Percentiles rank a stretch among this genome's conserved stretches.
phyloP scores from a whole-genome alignment of 2,329 filamentous ascomycete genomes.

The Penicillium sp. region DNA sequence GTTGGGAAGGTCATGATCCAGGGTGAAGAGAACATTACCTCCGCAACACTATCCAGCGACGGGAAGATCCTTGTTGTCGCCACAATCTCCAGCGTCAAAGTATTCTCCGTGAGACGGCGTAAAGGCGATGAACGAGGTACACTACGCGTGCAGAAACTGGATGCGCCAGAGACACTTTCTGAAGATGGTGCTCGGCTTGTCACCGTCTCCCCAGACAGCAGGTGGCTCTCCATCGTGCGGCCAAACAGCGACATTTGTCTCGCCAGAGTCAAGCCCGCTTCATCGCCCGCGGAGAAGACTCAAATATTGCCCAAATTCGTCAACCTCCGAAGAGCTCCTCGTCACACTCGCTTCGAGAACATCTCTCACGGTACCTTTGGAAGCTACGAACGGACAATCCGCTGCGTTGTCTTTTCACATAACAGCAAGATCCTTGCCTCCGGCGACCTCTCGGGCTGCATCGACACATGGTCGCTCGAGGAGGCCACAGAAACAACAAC shows the following conservation, averaged over 20 bases:
- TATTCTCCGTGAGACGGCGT: constrained; percentile 70
- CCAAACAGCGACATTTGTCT: constrained; percentile 64
- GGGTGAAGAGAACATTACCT: constrained; percentile 83
- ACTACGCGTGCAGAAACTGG: constrained; percentile 72
- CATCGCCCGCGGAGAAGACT: constrained; percentile 49
- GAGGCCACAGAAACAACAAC: constrained; percentile 51
- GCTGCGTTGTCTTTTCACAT: constrained; percentile 75
- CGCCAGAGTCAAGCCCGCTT: constrained; percentile 50
- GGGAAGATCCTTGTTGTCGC: constrained; percentile 77
- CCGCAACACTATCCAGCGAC: constrained; percentile 71
- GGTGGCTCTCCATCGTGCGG: constrained; percentile 58
- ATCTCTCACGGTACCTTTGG: constrained; percentile 69
- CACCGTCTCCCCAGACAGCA: constrained; percentile 52
- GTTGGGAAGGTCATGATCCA: constrained; percentile 69
- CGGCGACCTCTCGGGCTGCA: constrained; percentile 79
- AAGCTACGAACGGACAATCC: constrained; percentile 77
- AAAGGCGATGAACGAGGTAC: constrained; percentile 60
- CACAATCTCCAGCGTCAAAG: constrained; percentile 74
- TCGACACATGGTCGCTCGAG: constrained; percentile 83
- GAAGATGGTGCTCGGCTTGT: constrained; percentile 71
- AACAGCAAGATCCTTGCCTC: constrained; percentile 80
- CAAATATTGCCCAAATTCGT: constrained; percentile 50
- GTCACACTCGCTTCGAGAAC: constrained; percentile 47
- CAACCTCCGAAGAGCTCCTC: constrained; percentile 44
- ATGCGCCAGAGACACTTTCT: constrained; percentile 63